Percentiles rank a stretch among this genome's conserved stretches.
Conservation (phyloP, 2,329 filamentous ascomycete genomes). For the Fusarium sambucinum region DNA sequence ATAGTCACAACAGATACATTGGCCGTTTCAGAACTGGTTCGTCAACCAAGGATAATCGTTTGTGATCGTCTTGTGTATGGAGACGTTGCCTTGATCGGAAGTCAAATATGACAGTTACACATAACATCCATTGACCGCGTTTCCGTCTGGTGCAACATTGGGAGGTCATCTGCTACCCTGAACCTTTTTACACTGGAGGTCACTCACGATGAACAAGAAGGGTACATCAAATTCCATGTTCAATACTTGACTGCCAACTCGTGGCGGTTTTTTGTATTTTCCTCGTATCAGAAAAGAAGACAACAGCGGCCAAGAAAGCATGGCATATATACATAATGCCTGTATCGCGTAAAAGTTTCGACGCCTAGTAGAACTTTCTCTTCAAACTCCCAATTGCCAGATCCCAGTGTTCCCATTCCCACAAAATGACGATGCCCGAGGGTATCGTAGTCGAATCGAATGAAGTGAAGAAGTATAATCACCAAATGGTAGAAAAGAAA, state of each 20-base stretch:
- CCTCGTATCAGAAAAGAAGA: constrained; percentile 27
- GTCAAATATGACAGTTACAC: constrained; percentile 22
- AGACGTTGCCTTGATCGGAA: constrained; percentile 13
- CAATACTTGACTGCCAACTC: constrained; percentile 14
- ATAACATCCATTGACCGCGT: constrained; percentile 13
- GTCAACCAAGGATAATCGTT: constrained; percentile 18
- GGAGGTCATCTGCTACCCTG: background rate
- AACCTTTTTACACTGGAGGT: background rate
- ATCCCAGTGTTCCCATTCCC: constrained; percentile 44
- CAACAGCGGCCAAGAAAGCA: constrained; percentile 33
- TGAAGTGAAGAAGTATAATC: constrained; percentile 41
- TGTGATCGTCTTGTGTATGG: constrained; percentile 17
- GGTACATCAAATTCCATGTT: background rate
- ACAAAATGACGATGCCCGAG: constrained; percentile 35
- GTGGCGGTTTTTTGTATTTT: constrained; percentile 37
- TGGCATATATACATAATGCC: constrained; percentile 38
- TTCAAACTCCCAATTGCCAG: constrained; percentile 50
- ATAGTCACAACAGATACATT: constrained; percentile 18
- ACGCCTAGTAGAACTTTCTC: constrained; percentile 47
- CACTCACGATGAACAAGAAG: constrained; percentile 1
- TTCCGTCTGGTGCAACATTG: background rate
- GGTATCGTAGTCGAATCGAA: constrained; percentile 40
- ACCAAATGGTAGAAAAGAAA: constrained; percentile 26
- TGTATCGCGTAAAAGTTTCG: constrained; percentile 37
- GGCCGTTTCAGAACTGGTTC: constrained; percentile 6